A percentile compares a stretch with the other conserved stretches of the same genome.
Evolutionary conservation across 495 filamentous ascomycete genomes (phyloP).

Genomic region (Aspergillus steynii): DNA sequence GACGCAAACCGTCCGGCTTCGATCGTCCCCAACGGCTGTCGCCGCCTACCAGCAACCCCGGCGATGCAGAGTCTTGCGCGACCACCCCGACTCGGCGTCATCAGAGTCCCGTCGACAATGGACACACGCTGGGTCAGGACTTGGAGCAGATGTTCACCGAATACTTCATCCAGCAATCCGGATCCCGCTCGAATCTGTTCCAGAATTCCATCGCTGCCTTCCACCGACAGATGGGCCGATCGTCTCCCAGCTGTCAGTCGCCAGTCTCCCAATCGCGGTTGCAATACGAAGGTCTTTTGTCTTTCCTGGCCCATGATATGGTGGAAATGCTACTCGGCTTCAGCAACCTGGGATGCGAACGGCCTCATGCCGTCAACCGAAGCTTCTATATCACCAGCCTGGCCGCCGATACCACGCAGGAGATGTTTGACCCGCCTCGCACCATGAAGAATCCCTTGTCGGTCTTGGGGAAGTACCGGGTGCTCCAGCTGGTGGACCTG

Average conservation of each 20-base stretch:
- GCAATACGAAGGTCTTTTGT: slow-evolving; percentile 7
- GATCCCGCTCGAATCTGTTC: background rate
- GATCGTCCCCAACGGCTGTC: background rate
- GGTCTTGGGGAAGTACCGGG: background rate
- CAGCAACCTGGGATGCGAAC: slow-evolving; percentile 3
- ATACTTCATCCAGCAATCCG: slow-evolving; percentile 3
- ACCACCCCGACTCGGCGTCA: background rate
- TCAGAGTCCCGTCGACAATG: background rate
- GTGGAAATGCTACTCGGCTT: slow-evolving; percentile 3
- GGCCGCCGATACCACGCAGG: background rate
- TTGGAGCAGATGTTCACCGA: slow-evolving; percentile 3
- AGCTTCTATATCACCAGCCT: slow-evolving; percentile 4
- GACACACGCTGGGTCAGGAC: background rate
- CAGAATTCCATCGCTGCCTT: slow-evolving; percentile 1
- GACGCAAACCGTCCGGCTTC: background rate
- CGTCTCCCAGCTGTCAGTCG: background rate
- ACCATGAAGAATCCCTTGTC: background rate
- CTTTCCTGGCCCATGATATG: slow-evolving; percentile 10
- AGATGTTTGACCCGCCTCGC: slow-evolving; percentile 3
- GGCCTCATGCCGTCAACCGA: background rate
- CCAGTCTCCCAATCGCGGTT: background rate
- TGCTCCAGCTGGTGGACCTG: slow-evolving; percentile 10
- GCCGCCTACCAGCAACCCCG: background rate
- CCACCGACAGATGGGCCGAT: background rate
- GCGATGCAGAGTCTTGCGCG: background rate